These are phyloP conservation scores for Mycena rebaudengoi DNA, from an alignment of 768 basidiomycete species.

Conservation along the genomic window DNA sequence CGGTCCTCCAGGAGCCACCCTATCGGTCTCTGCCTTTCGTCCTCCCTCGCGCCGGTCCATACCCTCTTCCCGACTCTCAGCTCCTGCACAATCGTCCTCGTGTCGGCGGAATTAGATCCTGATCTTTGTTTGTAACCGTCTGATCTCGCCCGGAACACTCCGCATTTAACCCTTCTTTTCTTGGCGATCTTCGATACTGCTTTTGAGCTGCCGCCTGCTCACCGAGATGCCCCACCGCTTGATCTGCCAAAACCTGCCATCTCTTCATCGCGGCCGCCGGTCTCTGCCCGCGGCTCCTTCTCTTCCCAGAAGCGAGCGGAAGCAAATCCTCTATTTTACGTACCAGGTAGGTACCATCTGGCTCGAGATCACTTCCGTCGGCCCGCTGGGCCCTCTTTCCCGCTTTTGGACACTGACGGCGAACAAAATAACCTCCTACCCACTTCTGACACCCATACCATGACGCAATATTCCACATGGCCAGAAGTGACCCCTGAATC, in stretches of 20 bases:
- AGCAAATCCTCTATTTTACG: too few relatives aligned
- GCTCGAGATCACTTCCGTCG: too few relatives aligned
- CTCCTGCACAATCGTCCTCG: constrained; percentile 46
- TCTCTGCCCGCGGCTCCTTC: too few relatives aligned
- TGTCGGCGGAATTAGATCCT: constrained; percentile 58
- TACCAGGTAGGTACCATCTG: too few relatives aligned
- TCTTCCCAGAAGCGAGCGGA: too few relatives aligned
- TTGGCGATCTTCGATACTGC: neutral
- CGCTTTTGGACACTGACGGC: too few relatives aligned
- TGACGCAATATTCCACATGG: constrained; percentile 28
- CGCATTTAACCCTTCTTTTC: neutral
- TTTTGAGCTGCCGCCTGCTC: neutral
- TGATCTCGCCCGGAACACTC: constrained; percentile 3
- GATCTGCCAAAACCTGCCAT: neutral
- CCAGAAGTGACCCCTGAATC: constrained; percentile 8
- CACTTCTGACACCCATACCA: constrained; percentile 8
- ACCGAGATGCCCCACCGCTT: neutral
- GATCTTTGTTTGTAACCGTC: constrained; percentile 38
- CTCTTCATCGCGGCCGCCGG: too few relatives aligned
- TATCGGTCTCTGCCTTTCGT: constrained; percentile 52
- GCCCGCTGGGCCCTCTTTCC: constrained; percentile 18
- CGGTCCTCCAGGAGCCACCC: constrained; percentile 38
- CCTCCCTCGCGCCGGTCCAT: constrained; percentile 56
- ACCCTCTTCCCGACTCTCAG: constrained; percentile 37
- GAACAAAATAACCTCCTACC: neutral